phyloP scores from a whole-genome alignment of 139 green algal species.

The Gonium pectorale region DNA sequence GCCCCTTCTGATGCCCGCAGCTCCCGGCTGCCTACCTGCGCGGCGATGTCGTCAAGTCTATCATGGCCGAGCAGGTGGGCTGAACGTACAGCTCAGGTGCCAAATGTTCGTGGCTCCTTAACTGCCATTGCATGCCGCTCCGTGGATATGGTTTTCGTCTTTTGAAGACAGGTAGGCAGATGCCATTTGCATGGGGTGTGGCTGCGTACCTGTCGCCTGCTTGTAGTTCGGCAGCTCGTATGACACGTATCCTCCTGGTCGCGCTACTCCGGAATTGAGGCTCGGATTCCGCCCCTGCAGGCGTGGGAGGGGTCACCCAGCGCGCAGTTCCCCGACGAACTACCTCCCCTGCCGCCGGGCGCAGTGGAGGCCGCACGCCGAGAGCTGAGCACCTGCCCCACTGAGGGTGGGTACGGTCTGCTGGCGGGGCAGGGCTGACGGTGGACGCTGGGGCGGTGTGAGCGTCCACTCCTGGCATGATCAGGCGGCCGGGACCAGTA shows the following conservation, averaged over 20 bases:
- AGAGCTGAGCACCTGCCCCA: constrained; percentile 14
- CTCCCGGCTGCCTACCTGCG: constrained; percentile 37
- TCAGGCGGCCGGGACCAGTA: neutral
- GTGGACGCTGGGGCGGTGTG: neutral
- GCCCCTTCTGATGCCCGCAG: neutral
- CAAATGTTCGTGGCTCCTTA: neutral
- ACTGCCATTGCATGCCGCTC: neutral
- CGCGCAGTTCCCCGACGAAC: neutral
- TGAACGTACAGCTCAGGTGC: neutral
- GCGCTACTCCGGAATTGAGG: neutral
- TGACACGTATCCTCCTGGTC: neutral
- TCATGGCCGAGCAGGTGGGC: constrained; percentile 33
- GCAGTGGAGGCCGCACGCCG: constrained; percentile 27
- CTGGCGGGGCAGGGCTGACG: too few species aligned
- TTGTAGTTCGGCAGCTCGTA: neutral
- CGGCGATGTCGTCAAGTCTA: constrained; percentile 13
- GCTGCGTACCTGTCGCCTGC: neutral
- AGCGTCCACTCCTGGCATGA: neutral
- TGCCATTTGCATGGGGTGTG: too few species aligned
- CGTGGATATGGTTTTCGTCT: neutral
- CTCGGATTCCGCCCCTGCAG: neutral
- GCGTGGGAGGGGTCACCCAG: constrained; percentile 6
- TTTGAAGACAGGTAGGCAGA: too few species aligned
- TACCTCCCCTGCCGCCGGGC: neutral
- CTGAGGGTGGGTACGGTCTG: neutral